These are phyloP conservation scores for Entomortierella beljakovae DNA, from an alignment of 192 early-diverging fungal species.

Conservation along the genomic window DNA sequence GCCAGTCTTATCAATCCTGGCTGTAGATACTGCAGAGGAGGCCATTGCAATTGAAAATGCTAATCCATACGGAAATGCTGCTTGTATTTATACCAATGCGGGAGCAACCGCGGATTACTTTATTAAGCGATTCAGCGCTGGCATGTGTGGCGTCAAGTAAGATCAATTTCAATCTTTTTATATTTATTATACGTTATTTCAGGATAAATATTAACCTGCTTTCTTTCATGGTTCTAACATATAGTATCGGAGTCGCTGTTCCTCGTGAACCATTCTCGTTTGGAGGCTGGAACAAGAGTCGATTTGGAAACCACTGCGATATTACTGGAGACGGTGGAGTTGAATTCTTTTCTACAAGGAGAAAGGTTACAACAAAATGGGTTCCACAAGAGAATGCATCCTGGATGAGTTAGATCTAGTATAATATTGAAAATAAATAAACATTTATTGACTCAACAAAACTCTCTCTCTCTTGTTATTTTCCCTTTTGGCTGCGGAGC, in stretches of 20 bases:
- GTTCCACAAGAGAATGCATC: conserved; percentile 65
- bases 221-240: background rate
- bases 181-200: background rate
- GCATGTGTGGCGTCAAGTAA: conserved; percentile 85
- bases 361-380: conserved; percentile 88
- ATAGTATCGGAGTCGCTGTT: conserved; percentile 49
- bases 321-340: conserved; percentile 81
- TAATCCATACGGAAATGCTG: conserved; percentile 76
- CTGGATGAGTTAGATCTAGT: conserved; percentile 64
- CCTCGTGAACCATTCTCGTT: conserved; percentile 84
- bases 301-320: conserved; percentile 74
- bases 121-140: conserved; percentile 74
- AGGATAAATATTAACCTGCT: background rate
- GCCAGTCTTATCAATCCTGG: conserved; percentile 77
- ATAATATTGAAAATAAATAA: conserved; percentile 1
- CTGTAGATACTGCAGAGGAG: conserved; percentile 64
- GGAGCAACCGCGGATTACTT: conserved; percentile 79
- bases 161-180: background rate
- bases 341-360: conserved; percentile 79
- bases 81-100: conserved; percentile 75
- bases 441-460: too few species aligned
- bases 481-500: too few species aligned
- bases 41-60: conserved; percentile 82
- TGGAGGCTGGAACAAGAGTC: conserved; percentile 77
- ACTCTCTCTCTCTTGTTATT: too few species aligned